A percentile compares a stretch with the other conserved stretches of the same genome.
Conservation (phyloP, 2,329 filamentous ascomycete genomes). For the Ceratocystis alfenasii region DNA sequence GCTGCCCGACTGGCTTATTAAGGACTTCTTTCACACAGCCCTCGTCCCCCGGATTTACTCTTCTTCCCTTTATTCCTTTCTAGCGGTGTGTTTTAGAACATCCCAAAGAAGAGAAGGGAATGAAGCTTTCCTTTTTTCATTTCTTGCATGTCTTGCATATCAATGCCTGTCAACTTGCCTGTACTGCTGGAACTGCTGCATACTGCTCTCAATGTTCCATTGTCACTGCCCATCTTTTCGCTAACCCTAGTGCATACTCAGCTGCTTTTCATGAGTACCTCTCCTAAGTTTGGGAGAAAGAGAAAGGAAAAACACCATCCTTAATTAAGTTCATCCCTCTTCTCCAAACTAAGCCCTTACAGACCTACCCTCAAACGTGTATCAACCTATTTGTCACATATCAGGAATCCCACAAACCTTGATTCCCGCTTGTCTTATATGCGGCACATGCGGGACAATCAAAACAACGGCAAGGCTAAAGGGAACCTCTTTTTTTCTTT, state of each 20-base stretch:
- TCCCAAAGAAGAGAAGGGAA: constrained; percentile 4
- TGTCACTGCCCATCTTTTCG: neutral
- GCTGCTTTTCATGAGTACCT: no score
- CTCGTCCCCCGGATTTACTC: neutral
- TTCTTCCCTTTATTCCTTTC: neutral
- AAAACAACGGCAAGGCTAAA: neutral
- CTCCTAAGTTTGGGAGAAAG: neutral
- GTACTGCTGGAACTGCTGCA: neutral
- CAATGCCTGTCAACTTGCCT: neutral
- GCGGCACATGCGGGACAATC: constrained; percentile 4
- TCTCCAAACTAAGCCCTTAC: neutral
- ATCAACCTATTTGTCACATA: constrained; percentile 1
- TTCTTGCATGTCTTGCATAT: neutral
- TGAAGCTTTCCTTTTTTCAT: neutral
- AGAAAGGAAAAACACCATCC: neutral
- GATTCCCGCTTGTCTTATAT: neutral
- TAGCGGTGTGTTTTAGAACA: constrained; percentile 7
- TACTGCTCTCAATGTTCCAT: neutral
- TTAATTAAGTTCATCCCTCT: neutral
- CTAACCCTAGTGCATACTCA: no score
- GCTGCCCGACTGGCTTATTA: no score
- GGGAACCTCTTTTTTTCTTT: no score
- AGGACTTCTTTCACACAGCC: no score
- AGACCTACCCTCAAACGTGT: neutral
- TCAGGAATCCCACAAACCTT: neutral